Evolutionary conservation across 1,139 yeast species (phyloP), one percentile per base, ranked within the genome.

Genomic region (Hanseniaspora gamundiae): DNA sequence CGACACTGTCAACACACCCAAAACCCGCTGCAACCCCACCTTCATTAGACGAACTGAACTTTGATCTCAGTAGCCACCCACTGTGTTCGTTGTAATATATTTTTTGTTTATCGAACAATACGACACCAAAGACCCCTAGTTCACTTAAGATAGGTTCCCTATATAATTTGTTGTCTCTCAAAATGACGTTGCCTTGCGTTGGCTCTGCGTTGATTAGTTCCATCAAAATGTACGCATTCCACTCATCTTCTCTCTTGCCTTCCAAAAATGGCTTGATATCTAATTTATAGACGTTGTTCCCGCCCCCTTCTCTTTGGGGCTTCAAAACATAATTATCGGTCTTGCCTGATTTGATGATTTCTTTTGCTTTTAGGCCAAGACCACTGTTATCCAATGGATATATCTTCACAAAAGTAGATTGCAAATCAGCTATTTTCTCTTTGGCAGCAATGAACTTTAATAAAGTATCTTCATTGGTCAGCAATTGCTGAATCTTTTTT

Each of bases 11-110:
- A 43, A 91, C 86, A 62, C 96, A 87, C 10, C 97, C 98, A 64
- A 84, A 91, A 0, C 98, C 98, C 13, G 98, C 97, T 27, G 97
- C 97, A 29, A 91, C 96, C 33, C 98, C 98, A 42, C 98, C 98
- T 67, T 91, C 98, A 62, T 91, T 79, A 45, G 94, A 82, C 2
- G 81, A 69, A 52, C 85, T 80, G 47, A 87, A 76, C 62, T 91
- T 91, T 2, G 96, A 85, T 63, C 98, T 76, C 53, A 91, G 67
- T 50, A 91, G 70, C 76, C 85, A 85, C 5, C 96, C 97, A 1
- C 87, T 76, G 51, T 74, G 74, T 38, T 76, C 75, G 59, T 91
- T 91, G 41, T 67, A 59, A 40, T 75, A 56, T 9, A 82, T 67
- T 35, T 74, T 70, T 9, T 67, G 58, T 8, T 26, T 7, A 60